phyloP scores from a whole-genome alignment of 2,329 filamentous ascomycete genomes.

The Aspergillus fumigatiaffinis region DNA sequence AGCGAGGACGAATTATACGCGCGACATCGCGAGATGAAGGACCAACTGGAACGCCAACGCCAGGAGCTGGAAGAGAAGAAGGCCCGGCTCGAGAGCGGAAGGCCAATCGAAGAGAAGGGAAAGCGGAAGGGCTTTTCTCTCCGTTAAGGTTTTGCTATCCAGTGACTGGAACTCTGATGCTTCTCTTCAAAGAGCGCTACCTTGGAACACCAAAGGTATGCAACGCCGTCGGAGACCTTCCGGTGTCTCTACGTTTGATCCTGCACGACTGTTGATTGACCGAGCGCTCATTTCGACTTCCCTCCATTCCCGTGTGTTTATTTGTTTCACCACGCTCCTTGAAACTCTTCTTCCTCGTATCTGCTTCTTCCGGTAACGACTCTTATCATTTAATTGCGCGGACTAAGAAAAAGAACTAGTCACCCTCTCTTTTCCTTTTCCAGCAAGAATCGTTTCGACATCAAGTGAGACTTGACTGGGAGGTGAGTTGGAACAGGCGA shows the following conservation, averaged over 20 bases:
- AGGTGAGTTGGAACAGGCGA: slow-evolving; percentile 22
- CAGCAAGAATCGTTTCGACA: slow-evolving; percentile 15
- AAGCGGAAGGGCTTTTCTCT: slow-evolving; percentile 99
- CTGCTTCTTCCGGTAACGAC: slow-evolving; percentile 32
- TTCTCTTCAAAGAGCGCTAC: slow-evolving; percentile 10
- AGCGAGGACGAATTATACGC: slow-evolving; percentile 98
- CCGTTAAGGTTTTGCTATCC: slow-evolving; percentile 57
- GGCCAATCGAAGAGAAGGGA: slow-evolving; percentile 94
- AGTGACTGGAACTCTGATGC: slow-evolving; percentile 11
- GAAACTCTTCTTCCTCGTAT: slow-evolving; percentile 25
- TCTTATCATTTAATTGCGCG: slow-evolving; percentile 23
- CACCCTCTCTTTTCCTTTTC: slow-evolving; percentile 13
- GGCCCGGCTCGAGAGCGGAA: slow-evolving; percentile 84
- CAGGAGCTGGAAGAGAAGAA: slow-evolving; percentile 98
- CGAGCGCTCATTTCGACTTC: slow-evolving; percentile 23
- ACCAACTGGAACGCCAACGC: slow-evolving; percentile 93
- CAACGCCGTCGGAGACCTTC: slow-evolving; percentile 18
- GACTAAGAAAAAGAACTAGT: slow-evolving; percentile 22
- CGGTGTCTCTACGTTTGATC: slow-evolving; percentile 20
- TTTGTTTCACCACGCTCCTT: slow-evolving; percentile 29
- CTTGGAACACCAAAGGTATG: slow-evolving; percentile 17
- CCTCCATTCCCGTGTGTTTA: slow-evolving; percentile 24
- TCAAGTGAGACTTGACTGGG: slow-evolving; percentile 21
- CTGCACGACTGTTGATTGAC: slow-evolving; percentile 26
- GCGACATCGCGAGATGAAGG: slow-evolving; percentile 99